Evolutionary conservation across 139 green algal species (phyloP), one percentile per base, ranked within the genome.

Genomic region (Trebouxia sp.): DNA sequence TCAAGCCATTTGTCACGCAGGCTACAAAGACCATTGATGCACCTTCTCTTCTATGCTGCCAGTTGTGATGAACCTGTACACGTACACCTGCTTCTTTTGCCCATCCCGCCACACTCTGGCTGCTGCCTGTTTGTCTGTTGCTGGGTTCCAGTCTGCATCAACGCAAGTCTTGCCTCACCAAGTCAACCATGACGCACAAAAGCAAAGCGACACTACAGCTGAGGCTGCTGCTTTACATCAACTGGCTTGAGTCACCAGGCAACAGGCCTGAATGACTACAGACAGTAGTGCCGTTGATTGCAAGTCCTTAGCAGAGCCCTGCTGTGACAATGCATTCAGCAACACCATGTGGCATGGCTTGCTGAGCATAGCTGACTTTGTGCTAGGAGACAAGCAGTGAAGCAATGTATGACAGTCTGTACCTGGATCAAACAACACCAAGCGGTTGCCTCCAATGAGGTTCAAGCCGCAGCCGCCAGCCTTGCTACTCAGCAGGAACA

Each of bases 41-140:
- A 83, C 82, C 93, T 99, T 99, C 85, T 99, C 97, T 82, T 99
- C 97, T 75, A 99, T 98, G 28, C 91, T 96, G 56, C 97, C 97
- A 10, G 92, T 95, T 6, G 95, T 86, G 51, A 99, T 83, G 85
- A 99, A 96, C 70, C 96, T 90, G 88, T 99, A 99, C 65, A 98
- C 92, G 78, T 94, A 99, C 47, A 98, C 95, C 26, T 89, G 90
- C 90, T 97, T 98, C 84, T 93, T 92, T 88, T 99, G 97, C 0
- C 97, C 97, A 85, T 99, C 97, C 9, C 97, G 90, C 97, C 97
- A 99, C 56, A 99, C 95, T 56, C 97, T 89, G 14, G 84, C 85
- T 28, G 88, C 88, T 32, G 76, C 79, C 50, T 83, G 91, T 81
- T 96, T 96, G 88, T 96, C 93, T 62, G 89, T 92, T 15, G 96